Evolutionary conservation across 225 moss, liverwort and hornwort species (phyloP), one percentile per base, ranked within the genome.

Genomic region (Anthoceros angustus): DNA sequence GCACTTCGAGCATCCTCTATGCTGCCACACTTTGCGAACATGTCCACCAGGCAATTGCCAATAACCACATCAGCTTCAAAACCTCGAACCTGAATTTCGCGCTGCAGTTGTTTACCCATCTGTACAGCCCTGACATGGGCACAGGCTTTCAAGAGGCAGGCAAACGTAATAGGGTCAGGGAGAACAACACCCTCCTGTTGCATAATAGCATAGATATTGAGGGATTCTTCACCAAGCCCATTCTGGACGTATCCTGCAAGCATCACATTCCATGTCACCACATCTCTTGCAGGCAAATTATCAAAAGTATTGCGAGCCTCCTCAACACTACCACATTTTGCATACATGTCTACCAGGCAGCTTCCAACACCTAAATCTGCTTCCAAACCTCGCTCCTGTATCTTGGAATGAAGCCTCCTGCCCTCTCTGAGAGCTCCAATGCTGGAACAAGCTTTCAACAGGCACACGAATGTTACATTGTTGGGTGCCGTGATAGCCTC

Each of bases 21-120:
- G 55, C 55, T 55, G n/a, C 55, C 55, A 15, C 55, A 55, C n/a
- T 55, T 55, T 20, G 55, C 55, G 14, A 18, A 55, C 55, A 55
- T 55, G 55, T 55, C 23, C 8, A 55, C 55, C 23, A 55, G 23
- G 18, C 55, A 18, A 18, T 3, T 23, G 23, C 55, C 55, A 18
- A 55, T 7, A 55, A 55, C 55, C n/a, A 55, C 55, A 5, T 55
- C 55, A 8, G 18, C 23, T 6, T 20, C 14, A 18, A 55, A 23
- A 5, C 55, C 55, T 55, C 55, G 12, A 18, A 18, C 55, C n/a
- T 55, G 3, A 55, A 55, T 20, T 23, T 55, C 16, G 1, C 7
- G n/a, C 18, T 55, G 55, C n/a, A 55, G 55, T 6, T 55, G 16
- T 15, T 20, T 55, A 18, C 55, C 55, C 8, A 18, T 18, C 18